Base-by-base conservation (phyloP, 495 filamentous ascomycete species). In the Cetradonia linearis region DNA sequence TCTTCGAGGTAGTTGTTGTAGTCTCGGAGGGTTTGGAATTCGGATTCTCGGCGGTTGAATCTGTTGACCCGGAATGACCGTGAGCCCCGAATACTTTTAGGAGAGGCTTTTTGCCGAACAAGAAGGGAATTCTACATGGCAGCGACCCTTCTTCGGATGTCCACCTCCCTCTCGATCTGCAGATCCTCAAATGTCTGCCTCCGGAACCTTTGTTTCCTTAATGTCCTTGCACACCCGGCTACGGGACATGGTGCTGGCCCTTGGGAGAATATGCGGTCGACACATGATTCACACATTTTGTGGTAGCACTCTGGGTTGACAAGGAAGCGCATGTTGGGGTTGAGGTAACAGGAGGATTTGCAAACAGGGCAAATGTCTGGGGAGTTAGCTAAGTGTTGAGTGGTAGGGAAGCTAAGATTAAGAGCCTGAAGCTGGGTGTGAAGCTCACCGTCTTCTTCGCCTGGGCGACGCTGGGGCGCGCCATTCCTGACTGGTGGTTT, bases 241-340 rank as follows among this genome's bases (percentile, higher is more conserved):
- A 95, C 86, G 6, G 93, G 93, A 65, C 93, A 99, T 49, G 87
- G 84, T 14, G 90, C 86, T 0, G 94, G 93, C 1, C 93, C 92
- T 27, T 85, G 83, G 28, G 86, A 86, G 81, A 96, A 98, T 62
- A 96, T 88, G 30, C 91, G 86, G 76, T 91, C 88, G 54, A 97
- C 92, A 77, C 93, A 97, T 37, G 86, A 88, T 67, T 85, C 82
- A 74, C 93, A 99, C 89, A 99, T 96, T 63, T 87, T 88, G 80
- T 99, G 93, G 78, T 97, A 99, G 80, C 93, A 99, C 76, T 94
- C 89, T 20, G 92, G 88, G 72, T 96, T 95, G 72, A 97, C 88
- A 63, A 94, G 86, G 74, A 99, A 96, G 56, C 81, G 78, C 82
- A 99, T 91, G 74, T 88, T 83, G 27, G 83, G 84, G 76, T 96